Evolutionary conservation across 1,284 basidiomycete genomes (phyloP).

Genomic region (Sphagnurus paluster): DNA sequence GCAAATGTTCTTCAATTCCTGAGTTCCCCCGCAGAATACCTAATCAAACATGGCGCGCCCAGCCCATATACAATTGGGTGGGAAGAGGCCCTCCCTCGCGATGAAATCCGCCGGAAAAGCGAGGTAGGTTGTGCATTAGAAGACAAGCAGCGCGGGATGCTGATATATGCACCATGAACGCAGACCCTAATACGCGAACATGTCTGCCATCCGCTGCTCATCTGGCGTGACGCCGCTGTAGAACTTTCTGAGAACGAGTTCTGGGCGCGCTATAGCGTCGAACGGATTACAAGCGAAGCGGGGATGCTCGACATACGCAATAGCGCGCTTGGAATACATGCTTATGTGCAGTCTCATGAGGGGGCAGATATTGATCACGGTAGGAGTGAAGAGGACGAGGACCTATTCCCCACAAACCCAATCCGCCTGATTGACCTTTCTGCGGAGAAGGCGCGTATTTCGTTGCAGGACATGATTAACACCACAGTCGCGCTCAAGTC

Average conservation of each 20-base stretch:
- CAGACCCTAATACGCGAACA: conserved; percentile 73
- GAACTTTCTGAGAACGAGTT: conserved; percentile 67
- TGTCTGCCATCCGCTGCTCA: conserved; percentile 71
- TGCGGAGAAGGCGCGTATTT: conserved; percentile 44
- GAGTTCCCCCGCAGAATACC: conserved; percentile 62
- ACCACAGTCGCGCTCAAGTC: conserved; percentile 71
- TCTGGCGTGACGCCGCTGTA: conserved; percentile 60
- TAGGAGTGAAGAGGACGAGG: conserved; percentile 6
- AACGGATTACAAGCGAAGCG: conserved; percentile 71
- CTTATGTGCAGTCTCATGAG: conserved; percentile 24
- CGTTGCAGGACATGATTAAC: conserved; percentile 69
- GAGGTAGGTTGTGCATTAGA: conserved; percentile 45
- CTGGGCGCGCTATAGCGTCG: conserved; percentile 67
- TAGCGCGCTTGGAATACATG: conserved; percentile 41
- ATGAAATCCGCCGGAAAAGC: conserved; percentile 66
- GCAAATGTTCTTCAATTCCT: conserved; percentile 81
- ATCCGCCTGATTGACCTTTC: conserved; percentile 36
- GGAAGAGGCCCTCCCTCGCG: conserved; percentile 67
- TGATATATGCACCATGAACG: neutral
- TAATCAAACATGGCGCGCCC: conserved; percentile 48
- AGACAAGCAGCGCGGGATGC: neutral
- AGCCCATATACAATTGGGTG: conserved; percentile 64
- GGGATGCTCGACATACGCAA: conserved; percentile 68
- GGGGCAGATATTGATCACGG: conserved; percentile 4
- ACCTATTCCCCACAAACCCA: conserved; percentile 7